These are phyloP conservation scores for Aspergillus novoparasiticus DNA, from an alignment of 2,329 filamentous ascomycete species.

Conservation along the genomic window DNA sequence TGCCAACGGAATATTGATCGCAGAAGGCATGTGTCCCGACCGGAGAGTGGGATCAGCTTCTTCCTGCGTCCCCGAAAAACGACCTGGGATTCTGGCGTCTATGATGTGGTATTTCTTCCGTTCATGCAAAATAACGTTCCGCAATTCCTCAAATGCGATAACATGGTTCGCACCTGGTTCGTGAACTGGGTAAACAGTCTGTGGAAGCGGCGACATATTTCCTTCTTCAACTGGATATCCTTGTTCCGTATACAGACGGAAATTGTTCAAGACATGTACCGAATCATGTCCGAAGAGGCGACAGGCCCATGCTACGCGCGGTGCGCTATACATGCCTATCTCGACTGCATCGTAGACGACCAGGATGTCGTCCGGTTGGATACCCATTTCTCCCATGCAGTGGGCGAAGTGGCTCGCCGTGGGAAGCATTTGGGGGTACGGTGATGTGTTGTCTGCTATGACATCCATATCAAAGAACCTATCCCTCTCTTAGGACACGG, in stretches of 20 bases:
- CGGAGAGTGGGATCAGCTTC: slow-evolving; percentile 20
- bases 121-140: not conserved
- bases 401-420: slow-evolving; percentile 24
- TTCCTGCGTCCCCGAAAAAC: slow-evolving; percentile 22
- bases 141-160: slow-evolving; percentile 21
- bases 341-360: slow-evolving; percentile 34
- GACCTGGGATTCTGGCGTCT: slow-evolving; percentile 23
- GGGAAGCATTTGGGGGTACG: slow-evolving; percentile 34
- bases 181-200: slow-evolving; percentile 7
- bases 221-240: slow-evolving; percentile 22
- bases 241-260: slow-evolving; percentile 25
- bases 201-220: not conserved
- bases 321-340: slow-evolving; percentile 31
- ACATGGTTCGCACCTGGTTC: slow-evolving; percentile 6
- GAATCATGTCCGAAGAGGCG: slow-evolving; percentile 28
- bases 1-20: slow-evolving; percentile 30
- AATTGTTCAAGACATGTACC: slow-evolving; percentile 35
- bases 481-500: not conserved
- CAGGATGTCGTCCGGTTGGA: slow-evolving; percentile 26
- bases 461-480: slow-evolving; percentile 35
- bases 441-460: slow-evolving; percentile 23
- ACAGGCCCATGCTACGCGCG: slow-evolving; percentile 33
- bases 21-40: slow-evolving; percentile 29
- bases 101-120: slow-evolving; percentile 20
- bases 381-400: slow-evolving; percentile 22